Percentiles rank a stretch among this genome's conserved stretches.
Conservation (phyloP, 164 flowering plant genomes). For the Tetracentron sinense region DNA sequence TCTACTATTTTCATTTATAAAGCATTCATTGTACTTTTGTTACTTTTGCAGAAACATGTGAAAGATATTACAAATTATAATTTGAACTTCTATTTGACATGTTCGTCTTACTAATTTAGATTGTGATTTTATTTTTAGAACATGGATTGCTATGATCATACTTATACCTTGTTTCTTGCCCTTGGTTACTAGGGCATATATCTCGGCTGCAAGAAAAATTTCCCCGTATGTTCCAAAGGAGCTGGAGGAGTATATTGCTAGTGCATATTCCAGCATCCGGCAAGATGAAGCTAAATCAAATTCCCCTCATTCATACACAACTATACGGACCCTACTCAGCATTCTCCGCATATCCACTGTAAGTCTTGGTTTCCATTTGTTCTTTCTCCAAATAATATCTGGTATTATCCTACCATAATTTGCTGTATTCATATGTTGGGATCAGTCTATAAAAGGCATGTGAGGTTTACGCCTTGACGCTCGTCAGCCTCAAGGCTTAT, state of each 20-base stretch:
- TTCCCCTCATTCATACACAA: slow-evolving; percentile 91
- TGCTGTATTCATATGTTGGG: not conserved
- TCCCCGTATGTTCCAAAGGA: slow-evolving; percentile 80
- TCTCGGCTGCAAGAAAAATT: slow-evolving; percentile 82
- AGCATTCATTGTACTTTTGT: no score
- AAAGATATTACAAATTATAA: no score
- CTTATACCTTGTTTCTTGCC: slow-evolving; percentile 4
- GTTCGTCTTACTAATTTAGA: no score
- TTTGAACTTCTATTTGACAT: no score
- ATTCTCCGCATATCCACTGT: slow-evolving; percentile 95
- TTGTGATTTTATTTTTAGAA: no score
- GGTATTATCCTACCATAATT: not conserved
- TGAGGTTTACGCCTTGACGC: no score
- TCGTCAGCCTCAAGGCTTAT: no score
- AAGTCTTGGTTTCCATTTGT: slow-evolving; percentile 27
- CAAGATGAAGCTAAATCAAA: slow-evolving; percentile 95
- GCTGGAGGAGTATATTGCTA: slow-evolving; percentile 92
- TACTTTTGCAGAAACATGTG: no score
- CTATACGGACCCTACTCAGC: slow-evolving; percentile 92
- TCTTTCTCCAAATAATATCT: not conserved
- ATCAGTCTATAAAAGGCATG: not conserved
- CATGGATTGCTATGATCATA: not conserved
- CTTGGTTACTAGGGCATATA: slow-evolving; percentile 65
- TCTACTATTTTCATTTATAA: no score
- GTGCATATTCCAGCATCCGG: slow-evolving; percentile 83